Percentiles rank a stretch among this genome's conserved stretches.
phyloP scores from a whole-genome alignment of 768 basidiomycete species.

The Coprinopsis strossmayeri region DNA sequence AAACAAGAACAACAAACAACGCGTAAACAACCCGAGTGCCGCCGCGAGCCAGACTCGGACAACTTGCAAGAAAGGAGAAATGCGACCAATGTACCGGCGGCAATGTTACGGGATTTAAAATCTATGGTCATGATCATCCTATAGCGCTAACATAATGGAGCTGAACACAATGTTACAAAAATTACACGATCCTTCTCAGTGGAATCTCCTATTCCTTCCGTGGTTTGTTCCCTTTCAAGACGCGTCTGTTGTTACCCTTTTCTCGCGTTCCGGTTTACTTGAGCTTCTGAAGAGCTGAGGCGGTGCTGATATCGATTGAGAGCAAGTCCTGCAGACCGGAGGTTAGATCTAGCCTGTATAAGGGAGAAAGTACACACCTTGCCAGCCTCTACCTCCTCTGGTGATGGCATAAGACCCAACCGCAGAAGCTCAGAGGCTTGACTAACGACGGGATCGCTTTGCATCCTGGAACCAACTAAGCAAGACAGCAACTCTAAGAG shows the following conservation, averaged over 20 bases:
- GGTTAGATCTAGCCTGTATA: background rate
- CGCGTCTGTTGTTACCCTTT: background rate
- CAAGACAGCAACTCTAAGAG: background rate
- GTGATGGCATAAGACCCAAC: slow-evolving; percentile 73
- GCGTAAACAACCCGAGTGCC: slow-evolving; percentile 15
- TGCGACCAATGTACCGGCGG: no score
- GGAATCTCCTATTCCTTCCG: no score
- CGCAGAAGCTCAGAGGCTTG: slow-evolving; percentile 76
- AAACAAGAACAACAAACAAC: no score
- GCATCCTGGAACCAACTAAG: slow-evolving; percentile 45
- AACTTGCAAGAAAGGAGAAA: no score
- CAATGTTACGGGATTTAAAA: no score
- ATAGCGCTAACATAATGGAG: no score
- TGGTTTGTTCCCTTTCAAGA: background rate
- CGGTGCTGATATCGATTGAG: slow-evolving; percentile 34
- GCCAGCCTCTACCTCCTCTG: slow-evolving; percentile 65
- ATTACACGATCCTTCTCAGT: no score
- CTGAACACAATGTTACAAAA: no score
- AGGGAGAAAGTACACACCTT: slow-evolving; percentile 39
- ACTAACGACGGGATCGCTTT: slow-evolving; percentile 72
- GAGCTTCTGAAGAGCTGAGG: slow-evolving; percentile 18
- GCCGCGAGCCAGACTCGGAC: no score
- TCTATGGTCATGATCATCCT: no score
- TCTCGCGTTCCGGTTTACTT: background rate
- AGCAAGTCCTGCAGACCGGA: slow-evolving; percentile 28